These are phyloP conservation scores for Microcos paniculata DNA, from an alignment of 345 rosid genomes.

Conservation along the genomic window DNA sequence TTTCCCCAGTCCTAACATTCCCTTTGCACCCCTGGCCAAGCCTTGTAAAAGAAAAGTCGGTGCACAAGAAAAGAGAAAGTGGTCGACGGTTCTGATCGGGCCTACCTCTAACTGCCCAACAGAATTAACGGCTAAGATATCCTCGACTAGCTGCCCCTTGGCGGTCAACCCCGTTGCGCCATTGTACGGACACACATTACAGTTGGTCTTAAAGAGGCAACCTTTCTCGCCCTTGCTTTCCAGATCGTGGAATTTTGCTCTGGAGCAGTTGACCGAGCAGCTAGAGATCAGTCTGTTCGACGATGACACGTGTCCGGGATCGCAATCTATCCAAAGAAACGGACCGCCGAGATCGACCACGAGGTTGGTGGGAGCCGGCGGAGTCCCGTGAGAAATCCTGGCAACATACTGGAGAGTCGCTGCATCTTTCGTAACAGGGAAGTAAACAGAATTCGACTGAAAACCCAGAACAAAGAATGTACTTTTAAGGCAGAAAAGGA, in stretches of 20 bases:
- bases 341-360: slow-evolving; percentile 61
- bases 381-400: slow-evolving; percentile 34
- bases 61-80: slow-evolving; percentile 45
- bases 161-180: slow-evolving; percentile 29
- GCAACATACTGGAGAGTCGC: slow-evolving; percentile 65
- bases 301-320: slow-evolving; percentile 12
- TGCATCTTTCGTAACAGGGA: slow-evolving; percentile 54
- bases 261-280: slow-evolving; percentile 59
- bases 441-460: slow-evolving; percentile 12
- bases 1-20: slow-evolving; percentile 66
- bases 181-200: slow-evolving; percentile 42
- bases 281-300: slow-evolving; percentile 34
- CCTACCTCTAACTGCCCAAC: slow-evolving; percentile 18
- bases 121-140: slow-evolving; percentile 38
- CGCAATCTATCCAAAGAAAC: slow-evolving; percentile 53
- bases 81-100: slow-evolving; percentile 20
- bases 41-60: slow-evolving; percentile 42
- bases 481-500: neutral
- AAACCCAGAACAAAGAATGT: slow-evolving; percentile 23
- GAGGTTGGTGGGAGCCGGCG: slow-evolving; percentile 33
- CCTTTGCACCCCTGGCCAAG: slow-evolving; percentile 48
- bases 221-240: neutral
- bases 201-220: slow-evolving; percentile 20
- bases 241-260: slow-evolving; percentile 19
- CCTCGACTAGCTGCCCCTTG: slow-evolving; percentile 50